These are phyloP conservation scores for Cercospora sp. DNA, from an alignment of 2,329 filamentous ascomycete species.

Conservation along the genomic window DNA sequence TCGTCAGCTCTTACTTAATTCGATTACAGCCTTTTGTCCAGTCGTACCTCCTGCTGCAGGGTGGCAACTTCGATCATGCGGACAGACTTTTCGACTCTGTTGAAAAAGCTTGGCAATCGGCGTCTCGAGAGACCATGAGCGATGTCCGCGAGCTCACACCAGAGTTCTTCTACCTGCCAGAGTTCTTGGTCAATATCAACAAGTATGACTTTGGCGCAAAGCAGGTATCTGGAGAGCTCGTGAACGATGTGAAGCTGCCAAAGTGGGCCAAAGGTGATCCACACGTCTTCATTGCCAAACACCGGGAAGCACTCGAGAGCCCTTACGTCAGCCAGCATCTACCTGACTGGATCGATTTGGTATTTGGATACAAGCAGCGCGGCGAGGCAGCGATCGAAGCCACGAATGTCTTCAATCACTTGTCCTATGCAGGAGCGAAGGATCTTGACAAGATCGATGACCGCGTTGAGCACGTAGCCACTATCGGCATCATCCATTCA, in stretches of 20 bases:
- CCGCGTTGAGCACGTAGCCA: slow-evolving; percentile 79
- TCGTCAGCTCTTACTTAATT: slow-evolving; percentile 93
- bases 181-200: slow-evolving; percentile 93
- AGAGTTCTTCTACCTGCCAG: slow-evolving; percentile 95
- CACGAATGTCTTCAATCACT: slow-evolving; percentile 92
- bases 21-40: slow-evolving; percentile 94
- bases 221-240: slow-evolving; percentile 75
- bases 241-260: slow-evolving; percentile 86
- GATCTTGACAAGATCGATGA: slow-evolving; percentile 90
- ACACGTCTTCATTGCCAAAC: slow-evolving; percentile 91
- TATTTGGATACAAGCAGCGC: slow-evolving; percentile 92
- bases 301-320: slow-evolving; percentile 93
- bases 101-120: slow-evolving; percentile 84
- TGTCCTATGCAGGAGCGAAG: slow-evolving; percentile 91
- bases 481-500: slow-evolving; percentile 96
- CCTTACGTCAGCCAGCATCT: slow-evolving; percentile 86
- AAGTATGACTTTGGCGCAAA: slow-evolving; percentile 88
- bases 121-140: slow-evolving; percentile 84
- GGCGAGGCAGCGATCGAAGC: slow-evolving; percentile 89
- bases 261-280: slow-evolving; percentile 97
- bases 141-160: slow-evolving; percentile 94
- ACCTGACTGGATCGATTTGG: slow-evolving; percentile 92
- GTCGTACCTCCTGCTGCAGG: slow-evolving; percentile 89
- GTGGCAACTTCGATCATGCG: slow-evolving; percentile 94
- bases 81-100: slow-evolving; percentile 95